Base-by-base conservation (phyloP, 768 basidiomycete species). In the Steccherinum ochraceum region DNA sequence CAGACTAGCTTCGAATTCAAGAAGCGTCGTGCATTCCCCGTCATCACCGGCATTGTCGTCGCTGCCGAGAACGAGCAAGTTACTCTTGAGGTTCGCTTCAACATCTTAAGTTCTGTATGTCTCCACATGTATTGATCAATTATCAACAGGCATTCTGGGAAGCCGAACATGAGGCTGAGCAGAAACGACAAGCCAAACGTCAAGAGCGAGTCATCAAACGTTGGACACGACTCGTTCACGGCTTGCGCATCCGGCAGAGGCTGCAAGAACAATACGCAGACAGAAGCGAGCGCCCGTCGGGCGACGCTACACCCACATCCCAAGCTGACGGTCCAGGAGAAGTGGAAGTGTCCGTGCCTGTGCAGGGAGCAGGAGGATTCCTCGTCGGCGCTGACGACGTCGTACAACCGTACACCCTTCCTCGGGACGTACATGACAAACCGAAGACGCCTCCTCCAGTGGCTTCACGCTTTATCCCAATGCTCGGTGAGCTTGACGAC, bases 1-100 rank as follows among this genome's bases (percentile, higher is more conserved):
- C 59, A 97, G 94, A 92, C 84, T 51, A 89, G 93, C 12, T 99
- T 98, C 65, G 95, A 97, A 67, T 99, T 98, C 72, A 91, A 84
- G 63, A 93, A 94, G 65, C 84, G 89, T 25, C 79, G 86, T 46
- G 95, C 96, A 0, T 80, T 81, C 52, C 95, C 95, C 3, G 72
- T 91, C 52, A 71, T 95, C 25, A 79, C 84, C 48, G 95, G 95
- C 11, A 76, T 99, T 2, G 93, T 98, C 23, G 75, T 92, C 23
- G 90, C 94, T 13, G 74, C 74, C 35, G 93, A 94, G 65, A 80
- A 90, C 56, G 87, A 92, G 63, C 70, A 72, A 1, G 64, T 75
- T 3, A 61, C 97, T 13, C 67, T 93, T 23, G 89, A 95, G 72
- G 94, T 88, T 64, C 47, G 75, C 64, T 49, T 51, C 3, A 11